A percentile compares a stretch with the other conserved stretches of the same genome.
Evolutionary conservation across 139 green algal genomes (phyloP).

Genomic region (Chlamydomonas sp.): DNA sequence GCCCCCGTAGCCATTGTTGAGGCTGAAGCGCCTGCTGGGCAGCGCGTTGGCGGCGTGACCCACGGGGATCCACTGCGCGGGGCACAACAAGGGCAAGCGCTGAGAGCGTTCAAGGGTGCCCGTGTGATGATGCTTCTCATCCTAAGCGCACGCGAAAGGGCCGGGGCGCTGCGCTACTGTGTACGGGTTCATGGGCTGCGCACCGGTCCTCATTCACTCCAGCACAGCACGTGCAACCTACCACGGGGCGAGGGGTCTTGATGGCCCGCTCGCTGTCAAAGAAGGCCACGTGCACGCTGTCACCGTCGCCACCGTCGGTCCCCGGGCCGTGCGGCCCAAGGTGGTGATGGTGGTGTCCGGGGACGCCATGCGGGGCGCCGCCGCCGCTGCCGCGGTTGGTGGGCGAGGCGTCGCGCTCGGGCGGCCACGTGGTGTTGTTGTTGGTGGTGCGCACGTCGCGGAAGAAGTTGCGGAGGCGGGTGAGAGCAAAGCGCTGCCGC

Average conservation of each 20-base stretch:
- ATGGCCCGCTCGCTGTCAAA: slow-evolving; percentile 30
- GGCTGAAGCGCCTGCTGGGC: neutral
- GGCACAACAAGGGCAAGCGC: neutral
- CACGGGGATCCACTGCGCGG: slow-evolving; percentile 15
- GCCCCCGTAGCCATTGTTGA: neutral
- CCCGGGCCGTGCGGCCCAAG: neutral
- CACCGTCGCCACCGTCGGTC: neutral
- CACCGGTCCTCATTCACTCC: no score
- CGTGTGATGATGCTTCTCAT: no score
- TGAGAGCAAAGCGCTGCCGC: slow-evolving; percentile 39
- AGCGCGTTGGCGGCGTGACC: neutral
- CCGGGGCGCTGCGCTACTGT: no score
- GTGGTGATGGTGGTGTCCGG: neutral
- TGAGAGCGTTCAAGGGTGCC: no score
- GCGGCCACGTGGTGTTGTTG: slow-evolving; percentile 41
- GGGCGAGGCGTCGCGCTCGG: slow-evolving; percentile 23
- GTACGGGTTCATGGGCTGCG: no score
- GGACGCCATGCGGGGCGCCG: neutral
- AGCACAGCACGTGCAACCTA: neutral
- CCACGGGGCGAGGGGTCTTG: slow-evolving; percentile 32
- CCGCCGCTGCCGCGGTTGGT: slow-evolving; percentile 1
- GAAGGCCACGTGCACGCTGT: slow-evolving; percentile 31
- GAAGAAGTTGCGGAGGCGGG: slow-evolving; percentile 40
- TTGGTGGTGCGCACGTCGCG: slow-evolving; percentile 39
- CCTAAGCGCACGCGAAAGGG: no score